Base-by-base conservation (phyloP, 108 stramenopile species). In the Skeletonema grethae region DNA sequence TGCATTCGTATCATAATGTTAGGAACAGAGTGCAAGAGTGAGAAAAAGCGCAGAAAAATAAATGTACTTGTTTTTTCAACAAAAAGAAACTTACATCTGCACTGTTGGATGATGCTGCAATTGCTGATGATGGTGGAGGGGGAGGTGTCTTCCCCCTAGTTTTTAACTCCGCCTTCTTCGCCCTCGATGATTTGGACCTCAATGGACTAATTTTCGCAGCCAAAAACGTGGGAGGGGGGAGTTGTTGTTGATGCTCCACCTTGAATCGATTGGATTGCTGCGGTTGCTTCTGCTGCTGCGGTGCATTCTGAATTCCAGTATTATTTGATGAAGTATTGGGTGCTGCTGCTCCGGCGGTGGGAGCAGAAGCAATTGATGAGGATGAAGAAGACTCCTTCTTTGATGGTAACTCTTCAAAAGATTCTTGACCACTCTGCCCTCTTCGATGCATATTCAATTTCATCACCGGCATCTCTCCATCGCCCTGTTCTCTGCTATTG, bases 171-270 rank as follows among this genome's bases (percentile, higher is more conserved):
- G 7, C 25, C 55, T 59, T 73, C 39, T 64, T 67, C 3, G 62
- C 30, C 8, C 57, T 41, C 6, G 77, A 57, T 48, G 78, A 79
- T 29, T 61, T 61, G 12, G 72, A 73, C 22, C 72, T 43, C 43
- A 80, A 50, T 4, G 79, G 79, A 30, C 72, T 73, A 43, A 80
- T 80, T 53, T 80, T 80, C 0, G 79, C 79, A 15, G 79, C 79
- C n/a, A 80, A 39, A 57, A 80, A 80, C 18, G 67, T 53, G 8
- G 72, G 64, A 18, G 79, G 79, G 11, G 69, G 62, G 20, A 69
- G 79, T 18, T 28, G 79, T 18, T 28, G 25, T 28, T 32, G 60
- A 36, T 61, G 60, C 9, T 61, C 38, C 50, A 1, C 50, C 50
- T 53, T 53, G 50, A 53, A 53, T 8, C 41, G 13, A n/a, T 43